These are phyloP conservation scores for Cordyceps cateniannulata DNA, from an alignment of 2,329 filamentous ascomycete species.

Conservation along the genomic window DNA sequence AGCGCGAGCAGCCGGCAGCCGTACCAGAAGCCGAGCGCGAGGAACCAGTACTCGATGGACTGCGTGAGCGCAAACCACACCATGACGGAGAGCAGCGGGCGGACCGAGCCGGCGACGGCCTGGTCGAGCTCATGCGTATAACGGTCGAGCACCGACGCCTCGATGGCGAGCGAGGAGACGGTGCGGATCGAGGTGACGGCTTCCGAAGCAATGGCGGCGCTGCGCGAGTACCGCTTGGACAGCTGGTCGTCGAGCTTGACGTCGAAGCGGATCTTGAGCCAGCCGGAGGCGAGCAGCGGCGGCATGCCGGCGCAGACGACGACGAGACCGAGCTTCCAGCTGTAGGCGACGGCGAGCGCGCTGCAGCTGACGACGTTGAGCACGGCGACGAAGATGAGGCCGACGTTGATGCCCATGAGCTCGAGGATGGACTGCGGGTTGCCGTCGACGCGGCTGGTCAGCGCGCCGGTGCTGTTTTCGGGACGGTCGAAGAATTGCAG, in stretches of 20 bases:
- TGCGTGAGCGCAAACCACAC: constrained; percentile 32
- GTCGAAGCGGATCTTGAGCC: constrained; percentile 37
- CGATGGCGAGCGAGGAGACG: constrained; percentile 32
- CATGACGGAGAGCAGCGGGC: constrained; percentile 28
- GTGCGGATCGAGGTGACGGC: constrained; percentile 39
- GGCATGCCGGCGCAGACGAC: constrained; percentile 35
- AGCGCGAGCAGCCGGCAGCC: constrained; percentile 30
- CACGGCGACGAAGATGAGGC: constrained; percentile 34
- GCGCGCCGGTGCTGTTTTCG: constrained; percentile 27
- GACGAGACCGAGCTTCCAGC: constrained; percentile 40
- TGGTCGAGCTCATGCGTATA: constrained; percentile 27
- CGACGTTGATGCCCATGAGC: constrained; percentile 37
- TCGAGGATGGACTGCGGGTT: constrained; percentile 37
- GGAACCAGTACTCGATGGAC: constrained; percentile 31
- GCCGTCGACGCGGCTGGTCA: constrained; percentile 25
- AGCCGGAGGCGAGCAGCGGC: constrained; percentile 33
- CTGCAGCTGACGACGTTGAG: constrained; percentile 33
- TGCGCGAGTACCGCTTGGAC: constrained; percentile 29
- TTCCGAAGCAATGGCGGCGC: constrained; percentile 40
- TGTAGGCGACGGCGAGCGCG: constrained; percentile 33
- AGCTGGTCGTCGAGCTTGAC: constrained; percentile 30
- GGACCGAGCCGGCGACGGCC: constrained; percentile 19
- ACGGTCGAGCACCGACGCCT: constrained; percentile 25
- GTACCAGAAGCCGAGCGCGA: constrained; percentile 38
- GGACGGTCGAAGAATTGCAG: constrained; percentile 33